Conservation (phyloP, 805 yeast species). For the Scheffersomyces stipitis region DNA sequence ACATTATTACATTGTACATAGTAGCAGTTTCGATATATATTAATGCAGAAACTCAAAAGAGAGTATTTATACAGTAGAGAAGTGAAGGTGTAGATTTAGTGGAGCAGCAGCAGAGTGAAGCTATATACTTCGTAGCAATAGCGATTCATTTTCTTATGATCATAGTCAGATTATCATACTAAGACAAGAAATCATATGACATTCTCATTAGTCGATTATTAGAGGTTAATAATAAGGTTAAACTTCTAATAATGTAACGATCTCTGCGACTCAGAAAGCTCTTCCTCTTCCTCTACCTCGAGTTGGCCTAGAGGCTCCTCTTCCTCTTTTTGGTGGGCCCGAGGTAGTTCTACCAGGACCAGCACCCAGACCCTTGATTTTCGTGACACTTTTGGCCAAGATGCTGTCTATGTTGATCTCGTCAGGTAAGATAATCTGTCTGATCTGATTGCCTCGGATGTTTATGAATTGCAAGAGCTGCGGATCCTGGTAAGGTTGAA, state of each 20-base stretch:
- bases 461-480: slow-evolving; percentile 73
- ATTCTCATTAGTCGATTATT: too few species aligned
- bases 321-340: slow-evolving; percentile 11
- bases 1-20: background rate
- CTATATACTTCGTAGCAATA: too few species aligned
- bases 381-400: slow-evolving; percentile 51
- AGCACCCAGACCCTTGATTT: slow-evolving; percentile 43
- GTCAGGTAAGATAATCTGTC: slow-evolving; percentile 84
- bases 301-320: slow-evolving; percentile 19
- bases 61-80: too few species aligned
- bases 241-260: too few species aligned
- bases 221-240: too few species aligned
- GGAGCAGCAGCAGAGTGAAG: too few species aligned
- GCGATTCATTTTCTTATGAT: too few species aligned
- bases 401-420: slow-evolving; percentile 70
- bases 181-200: too few species aligned
- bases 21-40: background rate
- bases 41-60: too few species aligned
- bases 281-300: slow-evolving; percentile 14
- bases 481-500: slow-evolving; percentile 69
- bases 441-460: slow-evolving; percentile 84
- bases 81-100: too few species aligned
- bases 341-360: slow-evolving; percentile 32
- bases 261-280: too few species aligned
- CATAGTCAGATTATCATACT: too few species aligned